phyloP scores from a whole-genome alignment of 805 yeast species.

The Candida germanica region DNA sequence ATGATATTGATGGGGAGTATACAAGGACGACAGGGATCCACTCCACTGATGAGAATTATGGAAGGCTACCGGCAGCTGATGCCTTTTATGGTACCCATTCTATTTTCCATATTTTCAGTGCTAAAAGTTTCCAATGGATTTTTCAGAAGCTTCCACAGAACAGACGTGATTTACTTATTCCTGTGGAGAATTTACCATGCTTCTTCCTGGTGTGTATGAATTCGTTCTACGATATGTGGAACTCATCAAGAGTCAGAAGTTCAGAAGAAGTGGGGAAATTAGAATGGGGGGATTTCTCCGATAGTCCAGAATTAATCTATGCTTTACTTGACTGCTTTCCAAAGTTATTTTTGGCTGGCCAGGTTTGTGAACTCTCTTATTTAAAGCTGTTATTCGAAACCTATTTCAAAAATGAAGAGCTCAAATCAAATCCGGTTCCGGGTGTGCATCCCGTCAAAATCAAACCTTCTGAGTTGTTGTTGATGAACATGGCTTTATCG shows the following conservation, averaged over 20 bases:
- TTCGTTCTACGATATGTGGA: conserved; percentile 13
- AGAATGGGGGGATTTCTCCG: conserved; percentile 18
- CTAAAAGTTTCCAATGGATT: conserved; percentile 33
- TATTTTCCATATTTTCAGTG: conserved; percentile 31
- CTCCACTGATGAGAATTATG: too few relatives aligned
- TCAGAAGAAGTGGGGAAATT: conserved; percentile 6
- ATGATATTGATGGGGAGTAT: conserved; percentile 4
- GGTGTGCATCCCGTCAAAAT: conserved; percentile 16
- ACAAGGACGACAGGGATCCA: conserved; percentile 2
- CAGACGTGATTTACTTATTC: conserved; percentile 19
- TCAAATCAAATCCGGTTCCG: background rate
- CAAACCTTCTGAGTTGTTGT: conserved; percentile 29
- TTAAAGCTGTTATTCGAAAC: conserved; percentile 21
- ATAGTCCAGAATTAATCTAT: conserved; percentile 19
- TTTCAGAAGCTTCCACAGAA: conserved; percentile 22
- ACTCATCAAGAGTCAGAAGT: conserved; percentile 8
- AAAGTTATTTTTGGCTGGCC: conserved; percentile 19
- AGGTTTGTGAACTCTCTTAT: conserved; percentile 16
- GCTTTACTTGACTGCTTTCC: conserved; percentile 27
- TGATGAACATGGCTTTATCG: conserved; percentile 29
- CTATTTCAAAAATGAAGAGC: conserved; percentile 17
- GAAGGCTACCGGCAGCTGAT: conserved; percentile 1
- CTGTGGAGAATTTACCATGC: conserved; percentile 31
- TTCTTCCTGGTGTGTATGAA: conserved; percentile 18
- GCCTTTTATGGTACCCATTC: conserved; percentile 32